Evolutionary conservation across 805 yeast species (phyloP).

Genomic region (Saturnispora zaruensis): DNA sequence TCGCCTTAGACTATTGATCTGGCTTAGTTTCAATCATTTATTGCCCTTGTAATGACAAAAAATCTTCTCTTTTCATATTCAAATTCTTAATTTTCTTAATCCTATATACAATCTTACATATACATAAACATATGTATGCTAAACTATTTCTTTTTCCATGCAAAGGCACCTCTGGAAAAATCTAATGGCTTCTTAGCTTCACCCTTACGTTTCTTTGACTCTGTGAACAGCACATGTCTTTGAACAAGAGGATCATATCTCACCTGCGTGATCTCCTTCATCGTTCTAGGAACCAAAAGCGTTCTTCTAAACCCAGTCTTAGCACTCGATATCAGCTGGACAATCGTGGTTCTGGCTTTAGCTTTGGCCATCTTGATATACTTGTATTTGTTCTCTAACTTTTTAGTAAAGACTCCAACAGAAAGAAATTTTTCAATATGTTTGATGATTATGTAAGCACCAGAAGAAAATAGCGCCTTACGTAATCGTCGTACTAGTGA

Average conservation of each 20-base stretch:
- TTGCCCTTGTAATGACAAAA: no score
- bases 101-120: background rate
- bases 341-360: constrained; percentile 71
- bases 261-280: constrained; percentile 70
- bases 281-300: constrained; percentile 71
- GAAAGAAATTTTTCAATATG: no score
- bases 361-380: constrained; percentile 38
- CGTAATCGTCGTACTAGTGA: no score
- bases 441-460: background rate
- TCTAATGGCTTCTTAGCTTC: constrained; percentile 43
- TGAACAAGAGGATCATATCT: constrained; percentile 83
- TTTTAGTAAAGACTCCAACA: background rate
- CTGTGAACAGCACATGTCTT: constrained; percentile 86
- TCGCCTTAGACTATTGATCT: no score
- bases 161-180: constrained; percentile 37
- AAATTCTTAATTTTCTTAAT: background rate
- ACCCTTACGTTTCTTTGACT: constrained; percentile 74
- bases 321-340: constrained; percentile 82
- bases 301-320: constrained; percentile 83
- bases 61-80: background rate
- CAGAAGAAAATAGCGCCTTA: no score
- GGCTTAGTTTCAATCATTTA: no score
- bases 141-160: constrained; percentile 27
- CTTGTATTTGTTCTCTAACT: no score
- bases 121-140: background rate